Evolutionary conservation across 1,284 basidiomycete species (phyloP), one percentile per base, ranked within the genome.

Genomic region (Microbotryum silenes-acaulis): DNA sequence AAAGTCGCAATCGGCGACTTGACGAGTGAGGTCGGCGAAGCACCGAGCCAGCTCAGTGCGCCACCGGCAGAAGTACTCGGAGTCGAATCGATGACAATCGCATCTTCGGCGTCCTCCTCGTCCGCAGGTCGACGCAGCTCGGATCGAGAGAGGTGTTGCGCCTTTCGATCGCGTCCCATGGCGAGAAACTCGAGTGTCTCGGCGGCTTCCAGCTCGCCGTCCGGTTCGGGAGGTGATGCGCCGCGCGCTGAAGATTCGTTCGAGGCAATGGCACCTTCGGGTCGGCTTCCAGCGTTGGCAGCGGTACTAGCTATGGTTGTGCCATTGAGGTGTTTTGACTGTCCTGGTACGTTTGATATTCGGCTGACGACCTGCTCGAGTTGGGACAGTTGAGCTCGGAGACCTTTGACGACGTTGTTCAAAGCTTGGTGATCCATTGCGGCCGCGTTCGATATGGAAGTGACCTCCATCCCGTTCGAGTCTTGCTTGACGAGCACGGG

Each of bases 161-260:
- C 57, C 54, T 66, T 63, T n/a, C 64, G 54, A 47, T 68, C 67
- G 9, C 64, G 64, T 6, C 67, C 67, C 50, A 68, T 62, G 14
- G 67, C 64, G 45, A 68, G 62, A 10, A 60, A 68, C 46, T 68
- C 67, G 21, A 68, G 52, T 10, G 60, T 60, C 0, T 64, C 62
- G 5, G 67, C 67, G 21, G 67, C 66, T 33, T 68, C 67, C 6
- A 66, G 62, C 51, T 68, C 67, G 14, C 56, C 60, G 21, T 68
- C 64, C 37, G 37, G 37, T 42, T 42, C 37, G 37, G 37, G 37
- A 42, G 37, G 16, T 42, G 37, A 42, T 42, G 14, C 37, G 37
- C 16, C 16, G 16, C 37, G 6, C 2, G 31, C 37, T 42, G 37
- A 42, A 42, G 37, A 42, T 42, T 42, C 37, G 37, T 14, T 42